Conservation (phyloP, 169 alveolate species). For the Cystoisospora suis region DNA sequence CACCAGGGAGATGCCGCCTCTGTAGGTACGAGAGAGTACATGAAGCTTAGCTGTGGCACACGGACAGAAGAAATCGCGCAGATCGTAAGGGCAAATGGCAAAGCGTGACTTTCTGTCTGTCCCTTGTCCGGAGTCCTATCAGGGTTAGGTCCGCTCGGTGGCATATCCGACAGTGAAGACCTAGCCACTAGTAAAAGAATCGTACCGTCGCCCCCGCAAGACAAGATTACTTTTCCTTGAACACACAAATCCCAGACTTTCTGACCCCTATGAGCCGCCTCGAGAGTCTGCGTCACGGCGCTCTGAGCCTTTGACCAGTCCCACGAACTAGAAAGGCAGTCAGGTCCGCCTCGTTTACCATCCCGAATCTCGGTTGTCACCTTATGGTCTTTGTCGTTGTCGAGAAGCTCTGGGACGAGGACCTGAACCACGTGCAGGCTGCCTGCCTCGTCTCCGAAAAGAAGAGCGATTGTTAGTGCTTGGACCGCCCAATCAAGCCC, state of each 20-base stretch:
- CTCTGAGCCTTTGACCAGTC: background rate
- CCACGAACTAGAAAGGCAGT: background rate
- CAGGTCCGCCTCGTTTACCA: background rate
- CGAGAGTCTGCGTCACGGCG: background rate
- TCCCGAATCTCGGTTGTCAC: background rate
- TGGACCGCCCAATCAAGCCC: no score
- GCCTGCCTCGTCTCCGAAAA: slow-evolving; percentile 51
- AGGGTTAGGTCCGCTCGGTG: no score
- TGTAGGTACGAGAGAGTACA: slow-evolving; percentile 16
- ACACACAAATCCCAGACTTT: slow-evolving; percentile 2
- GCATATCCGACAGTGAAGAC: no score
- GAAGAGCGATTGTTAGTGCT: background rate
- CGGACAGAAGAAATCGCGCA: background rate
- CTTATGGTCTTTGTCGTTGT: background rate
- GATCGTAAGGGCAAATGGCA: background rate
- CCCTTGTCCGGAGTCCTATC: background rate
- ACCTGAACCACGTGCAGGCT: slow-evolving; percentile 36
- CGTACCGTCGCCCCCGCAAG: slow-evolving; percentile 58
- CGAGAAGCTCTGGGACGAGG: slow-evolving; percentile 27
- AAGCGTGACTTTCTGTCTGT: background rate
- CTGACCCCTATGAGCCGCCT: background rate
- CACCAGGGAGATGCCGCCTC: slow-evolving; percentile 23
- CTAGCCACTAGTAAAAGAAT: slow-evolving; percentile 17
- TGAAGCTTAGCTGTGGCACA: background rate
- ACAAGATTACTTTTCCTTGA: background rate